These are phyloP conservation scores for Alternaria solani DNA, from an alignment of 2,329 filamentous ascomycete species.

Conservation along the genomic window DNA sequence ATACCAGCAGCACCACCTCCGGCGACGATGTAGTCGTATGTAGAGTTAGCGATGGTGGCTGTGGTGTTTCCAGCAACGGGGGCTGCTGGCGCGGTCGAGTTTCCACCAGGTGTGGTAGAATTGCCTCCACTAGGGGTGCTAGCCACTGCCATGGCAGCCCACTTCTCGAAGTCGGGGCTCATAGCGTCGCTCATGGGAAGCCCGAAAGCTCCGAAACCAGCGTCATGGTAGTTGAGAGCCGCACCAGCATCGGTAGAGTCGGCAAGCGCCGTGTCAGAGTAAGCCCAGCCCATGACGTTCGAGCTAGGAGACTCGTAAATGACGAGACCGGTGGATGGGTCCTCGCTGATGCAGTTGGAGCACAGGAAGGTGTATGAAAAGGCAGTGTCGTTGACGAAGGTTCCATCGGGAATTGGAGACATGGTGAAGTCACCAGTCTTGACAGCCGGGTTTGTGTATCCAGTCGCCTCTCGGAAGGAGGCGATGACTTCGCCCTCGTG, in stretches of 20 bases:
- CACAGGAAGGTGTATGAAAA: constrained; percentile 66
- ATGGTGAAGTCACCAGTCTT: constrained; percentile 55
- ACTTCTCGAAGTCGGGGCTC: constrained; percentile 44
- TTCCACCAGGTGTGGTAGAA: constrained; percentile 40
- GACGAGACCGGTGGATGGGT: constrained; percentile 27
- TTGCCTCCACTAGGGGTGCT: constrained; percentile 30
- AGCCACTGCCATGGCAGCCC: constrained; percentile 44
- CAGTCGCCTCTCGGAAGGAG: constrained; percentile 56
- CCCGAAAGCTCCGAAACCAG: constrained; percentile 47
- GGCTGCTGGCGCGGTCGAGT: constrained; percentile 26
- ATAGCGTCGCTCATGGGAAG: constrained; percentile 38
- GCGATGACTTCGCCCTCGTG: constrained; percentile 58
- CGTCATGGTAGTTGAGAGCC: constrained; percentile 41
- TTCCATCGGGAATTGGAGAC: constrained; percentile 60
- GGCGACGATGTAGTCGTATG: constrained; percentile 68
- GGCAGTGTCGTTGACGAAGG: constrained; percentile 62
- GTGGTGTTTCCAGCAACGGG: constrained; percentile 40
- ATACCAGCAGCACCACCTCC: constrained; percentile 69
- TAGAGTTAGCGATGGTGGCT: constrained; percentile 54
- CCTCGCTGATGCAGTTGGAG: constrained; percentile 45
- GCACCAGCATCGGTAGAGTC: constrained; percentile 33
- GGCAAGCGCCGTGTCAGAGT: constrained; percentile 35
- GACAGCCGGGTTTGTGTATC: constrained; percentile 60
- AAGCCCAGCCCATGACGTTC: constrained; percentile 46
- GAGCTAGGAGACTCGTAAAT: constrained; percentile 33